These are phyloP conservation scores for Yarrowia porcina DNA, from an alignment of 805 yeast species.

Conservation along the genomic window DNA sequence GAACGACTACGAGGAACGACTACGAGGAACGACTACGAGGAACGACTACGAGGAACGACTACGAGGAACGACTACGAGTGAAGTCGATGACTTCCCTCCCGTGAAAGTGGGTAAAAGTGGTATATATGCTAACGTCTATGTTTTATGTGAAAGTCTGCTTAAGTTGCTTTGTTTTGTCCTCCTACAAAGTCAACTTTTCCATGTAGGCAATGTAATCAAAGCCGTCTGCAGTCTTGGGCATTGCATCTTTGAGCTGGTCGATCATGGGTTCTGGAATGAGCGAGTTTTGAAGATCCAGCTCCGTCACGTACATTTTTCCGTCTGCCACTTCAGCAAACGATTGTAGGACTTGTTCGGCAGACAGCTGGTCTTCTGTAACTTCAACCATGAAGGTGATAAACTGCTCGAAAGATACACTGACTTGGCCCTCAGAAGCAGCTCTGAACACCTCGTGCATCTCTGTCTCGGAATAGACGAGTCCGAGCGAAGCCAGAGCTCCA, in stretches of 20 bases:
- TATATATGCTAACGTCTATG: not conserved
- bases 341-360: conserved; percentile 41
- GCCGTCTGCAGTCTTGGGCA: conserved; percentile 37
- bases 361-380: conserved; percentile 42
- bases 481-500: conserved; percentile 45
- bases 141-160: not conserved
- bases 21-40: too few relatives aligned
- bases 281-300: conserved; percentile 42
- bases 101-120: too few relatives aligned
- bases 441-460: conserved; percentile 43
- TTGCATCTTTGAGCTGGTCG: conserved; percentile 34
- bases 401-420: conserved; percentile 36
- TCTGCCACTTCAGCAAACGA: conserved; percentile 43
- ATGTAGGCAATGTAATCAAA: conserved; percentile 36
- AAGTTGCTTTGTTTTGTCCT: not conserved
- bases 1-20: too few relatives aligned
- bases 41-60: too few relatives aligned
- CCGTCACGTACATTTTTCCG: conserved; percentile 43
- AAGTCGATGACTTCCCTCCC: too few relatives aligned
- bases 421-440: conserved; percentile 33
- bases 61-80: too few relatives aligned
- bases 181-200: conserved; percentile 27
- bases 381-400: conserved; percentile 41
- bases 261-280: conserved; percentile 38
- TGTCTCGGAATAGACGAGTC: conserved; percentile 39